Base-by-base conservation (phyloP, 2,329 filamentous ascomycete genomes). In the Penicillium oxalicum region DNA sequence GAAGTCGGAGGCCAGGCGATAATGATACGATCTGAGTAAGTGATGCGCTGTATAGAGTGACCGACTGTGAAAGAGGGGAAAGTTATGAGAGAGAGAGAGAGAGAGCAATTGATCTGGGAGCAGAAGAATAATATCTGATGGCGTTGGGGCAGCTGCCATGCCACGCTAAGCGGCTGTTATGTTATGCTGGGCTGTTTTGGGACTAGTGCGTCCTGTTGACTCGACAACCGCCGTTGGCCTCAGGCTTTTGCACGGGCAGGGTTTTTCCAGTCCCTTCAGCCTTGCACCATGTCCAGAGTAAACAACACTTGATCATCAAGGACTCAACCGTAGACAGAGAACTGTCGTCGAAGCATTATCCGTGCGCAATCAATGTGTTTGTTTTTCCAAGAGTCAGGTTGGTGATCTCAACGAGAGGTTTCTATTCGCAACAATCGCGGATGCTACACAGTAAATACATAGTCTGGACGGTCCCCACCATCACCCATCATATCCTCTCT, bases 81-180 rank as follows among this genome's bases (percentile, higher is more conserved):
- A 18, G 18, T 18, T 18, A 18, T 18, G 18, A 18, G 18, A 18
- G 18, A 18, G 24, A 48, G 54, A 47, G 48, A 50, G 47, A 54
- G 54, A 11, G 29, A 46, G 45, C 49, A 56, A 55, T 57, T 49
- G 55, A 56, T 51, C 45, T 37, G 49, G 42, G 47, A 56, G 48
- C 47, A 52, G 51, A 54, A 57, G 42, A 52, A 54, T 48, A 63
- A 61, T 32, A 32, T 60, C 55, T 60, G 56, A 60, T 59, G 58
- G 61, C 55, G 59, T 66, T 67, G 55, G 58, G 60, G 60, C 61
- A 63, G 59, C 56, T 61, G 60, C 58, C 62, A 65, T 64, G 61
- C 62, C 62, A 61, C 64, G 61, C 58, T 62, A 65, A 62, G 59
- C 61, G 61, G 59, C 62, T 70, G 67, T 69, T 69, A 64, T 71